These are phyloP conservation scores for Agaricus bisporus DNA, from an alignment of 768 basidiomycete species.

Conservation along the genomic window DNA sequence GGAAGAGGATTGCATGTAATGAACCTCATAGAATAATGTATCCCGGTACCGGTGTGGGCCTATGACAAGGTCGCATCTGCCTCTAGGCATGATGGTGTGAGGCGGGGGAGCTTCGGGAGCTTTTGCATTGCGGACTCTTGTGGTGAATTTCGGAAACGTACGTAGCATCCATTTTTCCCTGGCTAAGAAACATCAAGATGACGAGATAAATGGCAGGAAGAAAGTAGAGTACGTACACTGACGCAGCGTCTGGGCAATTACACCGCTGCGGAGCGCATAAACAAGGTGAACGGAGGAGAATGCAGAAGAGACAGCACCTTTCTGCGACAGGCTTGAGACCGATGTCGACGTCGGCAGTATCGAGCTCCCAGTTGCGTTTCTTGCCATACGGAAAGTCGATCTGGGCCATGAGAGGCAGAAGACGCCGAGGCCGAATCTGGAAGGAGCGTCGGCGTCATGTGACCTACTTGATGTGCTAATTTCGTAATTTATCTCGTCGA, in stretches of 20 bases:
- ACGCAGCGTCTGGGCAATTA: slow-evolving; percentile 60
- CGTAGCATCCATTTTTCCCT: slow-evolving; percentile 66
- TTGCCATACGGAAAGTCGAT: slow-evolving; percentile 47
- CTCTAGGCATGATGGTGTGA: slow-evolving; percentile 59
- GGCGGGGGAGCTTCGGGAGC: slow-evolving; percentile 50
- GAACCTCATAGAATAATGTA: slow-evolving; percentile 68
- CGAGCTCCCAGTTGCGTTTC: slow-evolving; percentile 55
- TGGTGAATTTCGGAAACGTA: slow-evolving; percentile 68
- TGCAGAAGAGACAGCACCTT: slow-evolving; percentile 35
- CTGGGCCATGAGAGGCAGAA: slow-evolving; percentile 4
- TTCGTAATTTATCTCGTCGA: too few species aligned
- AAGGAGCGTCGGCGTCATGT: slow-evolving; percentile 7
- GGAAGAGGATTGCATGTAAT: slow-evolving; percentile 40
- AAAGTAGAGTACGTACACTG: slow-evolving; percentile 41
- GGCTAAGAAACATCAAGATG: slow-evolving; percentile 31
- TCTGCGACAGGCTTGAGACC: slow-evolving; percentile 44
- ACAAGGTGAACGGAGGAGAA: background rate
- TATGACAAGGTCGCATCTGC: slow-evolving; percentile 64
- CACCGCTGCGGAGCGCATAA: slow-evolving; percentile 35
- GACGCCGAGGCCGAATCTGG: slow-evolving; percentile 6
- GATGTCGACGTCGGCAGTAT: slow-evolving; percentile 35
- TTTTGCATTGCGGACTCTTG: slow-evolving; percentile 55
- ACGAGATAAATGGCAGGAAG: background rate
- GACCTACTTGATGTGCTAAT: background rate
- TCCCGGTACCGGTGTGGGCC: slow-evolving; percentile 71